Base-by-base conservation (phyloP, 495 filamentous ascomycete species). In the Entonaema liquescens region DNA sequence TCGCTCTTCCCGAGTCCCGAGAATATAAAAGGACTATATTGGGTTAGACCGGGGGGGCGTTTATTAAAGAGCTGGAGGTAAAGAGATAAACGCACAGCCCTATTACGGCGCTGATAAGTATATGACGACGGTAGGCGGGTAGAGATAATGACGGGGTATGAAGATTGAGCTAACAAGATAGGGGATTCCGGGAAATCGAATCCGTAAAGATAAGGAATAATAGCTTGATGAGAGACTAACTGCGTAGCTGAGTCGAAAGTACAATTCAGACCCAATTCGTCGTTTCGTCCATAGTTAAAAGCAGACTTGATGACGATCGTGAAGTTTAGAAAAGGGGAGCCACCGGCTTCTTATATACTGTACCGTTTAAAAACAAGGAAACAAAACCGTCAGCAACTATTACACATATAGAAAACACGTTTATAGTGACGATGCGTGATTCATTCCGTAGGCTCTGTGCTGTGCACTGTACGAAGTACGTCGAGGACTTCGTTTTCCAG, bases 281-380 rank as follows among this genome's bases (percentile, higher is more conserved):
- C 13, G 59, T 65, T 62, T 69, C 62, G 28, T 62, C 60, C 65
- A 73, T 65, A 61, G 62, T n/a, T 28, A 36, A 36, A 52, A 57
- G 47, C 36, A 19, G 59, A 65, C n/a, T 65, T 68, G 52, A 53
- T 56, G 62, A 73, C 65, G 65, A 73, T 73, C 70, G 65, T 73
- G 70, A 69, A 65, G 47, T 64, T 50, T 26, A 50, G 44, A 61
- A 66, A 69, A 66, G 36, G 65, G 70, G 65, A 66, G 19, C 49
- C 52, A 44, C 11, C 7, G n/a, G 61, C 50, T 62, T 65, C 62
- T 73, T 73, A 69, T 73, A 73, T 69, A 66, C 12, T 38, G 55
- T 72, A 72, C 54, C 44, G 31, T 53, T n/a, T 35, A 65, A 72
- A 60, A 67, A 33, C 25, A 53, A 53, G 35, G 49, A 33, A 55